Base-by-base conservation (phyloP, 306 rosid species). In the Fagus sylvatica region DNA sequence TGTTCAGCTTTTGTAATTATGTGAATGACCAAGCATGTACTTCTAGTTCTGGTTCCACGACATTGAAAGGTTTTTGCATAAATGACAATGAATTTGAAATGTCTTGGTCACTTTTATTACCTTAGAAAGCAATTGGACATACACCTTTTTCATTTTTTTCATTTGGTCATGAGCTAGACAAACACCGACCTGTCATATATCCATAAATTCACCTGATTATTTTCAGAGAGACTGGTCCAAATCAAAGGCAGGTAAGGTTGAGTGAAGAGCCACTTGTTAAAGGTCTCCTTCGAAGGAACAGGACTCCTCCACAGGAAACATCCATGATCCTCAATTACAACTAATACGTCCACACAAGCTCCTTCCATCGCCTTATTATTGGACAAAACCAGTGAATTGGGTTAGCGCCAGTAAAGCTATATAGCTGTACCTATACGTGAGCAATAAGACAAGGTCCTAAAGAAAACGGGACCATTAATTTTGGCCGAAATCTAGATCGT, bases 241-340 rank as follows among this genome's bases (percentile, higher is more conserved):
- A 66, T 13, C 32, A 37, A 34, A 67, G 67, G 46, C 68, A 68
- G 8, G 74, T 5, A 33, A 66, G 72, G 78, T 67, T 36, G 80
- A 76, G 67, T 51, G 65, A 73, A 75, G 76, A 70, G 81, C 64
- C 61, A n/a, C 34, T 10, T 65, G 72, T 48, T 6, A 68, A 49
- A 80, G 86, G 93, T 80, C 81, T 89, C 96, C 96, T 77, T 75
- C 72, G 51, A 87, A 51, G 93, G 87, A 82, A 91, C 96, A 91
- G 88, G 90, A 75, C 64, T 79, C 76, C 56, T 64, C 54, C 55
- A 71, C 34, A 78, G 90, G 96, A 83, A 81, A 86, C 93, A 88
- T 64, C 33, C 69, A 28, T 32, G 73, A 72, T 71, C 74, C 83
- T 79, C 48, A 37, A 73, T 68, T 13, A 49, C 73, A 61, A 6